These are phyloP conservation scores for Neoboletus magnificus DNA, from an alignment of 768 basidiomycete species.

Conservation along the genomic window DNA sequence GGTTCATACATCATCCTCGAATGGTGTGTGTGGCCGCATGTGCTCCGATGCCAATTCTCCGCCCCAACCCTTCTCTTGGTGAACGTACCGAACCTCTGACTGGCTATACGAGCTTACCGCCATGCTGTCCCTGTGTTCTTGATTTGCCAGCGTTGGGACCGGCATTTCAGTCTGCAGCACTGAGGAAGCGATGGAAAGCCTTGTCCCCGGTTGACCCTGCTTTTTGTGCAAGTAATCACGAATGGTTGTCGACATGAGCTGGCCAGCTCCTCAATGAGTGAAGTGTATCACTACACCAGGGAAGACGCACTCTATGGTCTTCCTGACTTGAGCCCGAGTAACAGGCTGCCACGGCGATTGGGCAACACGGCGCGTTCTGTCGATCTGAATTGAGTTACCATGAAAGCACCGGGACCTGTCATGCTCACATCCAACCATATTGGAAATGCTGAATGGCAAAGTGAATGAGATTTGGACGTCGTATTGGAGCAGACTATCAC, in stretches of 20 bases:
- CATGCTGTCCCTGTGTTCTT: constrained; percentile 29
- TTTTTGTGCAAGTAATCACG: constrained; percentile 71
- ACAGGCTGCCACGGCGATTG: constrained; percentile 72
- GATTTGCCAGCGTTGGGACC: constrained; percentile 27
- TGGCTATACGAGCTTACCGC: constrained; percentile 27
- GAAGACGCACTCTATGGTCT: constrained; percentile 63
- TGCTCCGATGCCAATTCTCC: constrained; percentile 36
- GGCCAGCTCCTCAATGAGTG: constrained; percentile 5
- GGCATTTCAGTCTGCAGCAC: constrained; percentile 28
- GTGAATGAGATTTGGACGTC: neutral
- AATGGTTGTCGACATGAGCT: constrained; percentile 65
- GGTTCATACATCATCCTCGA: constrained; percentile 33
- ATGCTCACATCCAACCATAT: constrained; percentile 72
- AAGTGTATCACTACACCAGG: neutral
- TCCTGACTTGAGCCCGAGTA: constrained; percentile 81
- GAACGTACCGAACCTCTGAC: constrained; percentile 26
- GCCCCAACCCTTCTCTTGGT: constrained; percentile 33
- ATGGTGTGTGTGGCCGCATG: constrained; percentile 38
- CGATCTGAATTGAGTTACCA: constrained; percentile 1
- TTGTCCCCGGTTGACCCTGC: constrained; percentile 18
- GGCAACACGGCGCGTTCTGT: constrained; percentile 80
- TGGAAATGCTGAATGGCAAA: constrained; percentile 61
- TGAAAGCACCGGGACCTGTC: neutral
- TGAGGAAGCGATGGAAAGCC: constrained; percentile 26
- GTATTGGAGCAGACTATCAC: constrained; percentile 22